A percentile compares a stretch with the other conserved stretches of the same genome.
Evolutionary conservation across 768 basidiomycete genomes (phyloP).

Genomic region (Boletus pseudo-olivaceus): DNA sequence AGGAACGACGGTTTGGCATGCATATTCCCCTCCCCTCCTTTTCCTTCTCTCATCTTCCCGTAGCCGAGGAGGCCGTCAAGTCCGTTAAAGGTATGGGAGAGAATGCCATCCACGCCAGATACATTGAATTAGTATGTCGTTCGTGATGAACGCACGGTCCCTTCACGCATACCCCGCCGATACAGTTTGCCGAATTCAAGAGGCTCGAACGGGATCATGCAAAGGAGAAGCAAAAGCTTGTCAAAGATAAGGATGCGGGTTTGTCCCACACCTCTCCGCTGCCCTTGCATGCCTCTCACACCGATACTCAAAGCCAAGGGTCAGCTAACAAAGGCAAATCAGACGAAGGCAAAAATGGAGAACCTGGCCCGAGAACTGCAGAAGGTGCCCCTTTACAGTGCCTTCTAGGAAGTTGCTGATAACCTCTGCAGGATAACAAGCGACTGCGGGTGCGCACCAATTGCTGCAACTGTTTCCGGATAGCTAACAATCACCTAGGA

Average conservation of each 20-base stretch:
- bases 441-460: slow-evolving; percentile 63
- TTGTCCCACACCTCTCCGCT: slow-evolving; percentile 15
- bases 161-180: slow-evolving; percentile 23
- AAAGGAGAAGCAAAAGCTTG: slow-evolving; percentile 87
- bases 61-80: slow-evolving; percentile 87
- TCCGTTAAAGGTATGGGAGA: slow-evolving; percentile 80
- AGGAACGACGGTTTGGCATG: slow-evolving; percentile 75
- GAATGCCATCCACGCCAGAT: slow-evolving; percentile 80
- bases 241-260: slow-evolving; percentile 91
- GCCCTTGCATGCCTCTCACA: slow-evolving; percentile 14
- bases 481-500: slow-evolving; percentile 49
- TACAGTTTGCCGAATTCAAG: slow-evolving; percentile 84
- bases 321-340: slow-evolving; percentile 83
- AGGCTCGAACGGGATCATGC: slow-evolving; percentile 84
- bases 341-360: slow-evolving; percentile 87
- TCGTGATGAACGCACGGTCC: slow-evolving; percentile 15
- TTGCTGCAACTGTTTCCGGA: slow-evolving; percentile 4
- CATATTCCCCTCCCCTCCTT: slow-evolving; percentile 7
- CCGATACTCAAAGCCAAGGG: slow-evolving; percentile 56
- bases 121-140: slow-evolving; percentile 75
- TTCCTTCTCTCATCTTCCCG: slow-evolving; percentile 13
- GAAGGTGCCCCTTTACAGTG: slow-evolving; percentile 50
- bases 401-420: slow-evolving; percentile 16
- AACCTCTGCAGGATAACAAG: slow-evolving; percentile 71
- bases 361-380: slow-evolving; percentile 85